Base-by-base conservation (phyloP, 2,329 filamentous ascomycete genomes). In the Talaromyces sp. region DNA sequence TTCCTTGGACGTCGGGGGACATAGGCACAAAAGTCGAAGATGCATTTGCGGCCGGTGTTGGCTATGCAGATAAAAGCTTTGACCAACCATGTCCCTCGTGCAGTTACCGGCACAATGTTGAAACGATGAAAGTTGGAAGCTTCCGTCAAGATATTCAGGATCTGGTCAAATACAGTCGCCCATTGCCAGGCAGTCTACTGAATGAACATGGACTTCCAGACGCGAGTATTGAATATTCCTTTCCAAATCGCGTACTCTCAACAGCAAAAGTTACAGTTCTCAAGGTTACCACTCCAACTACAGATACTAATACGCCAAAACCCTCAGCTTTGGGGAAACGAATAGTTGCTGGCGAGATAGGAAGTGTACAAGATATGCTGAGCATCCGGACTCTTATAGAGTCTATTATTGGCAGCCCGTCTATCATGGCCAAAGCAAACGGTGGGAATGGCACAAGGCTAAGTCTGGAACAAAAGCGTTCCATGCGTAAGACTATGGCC, bases 141-240 rank as follows among this genome's bases (percentile, higher is more conserved):
- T 90, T 91, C 66, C 75, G 78, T 54, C 73, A 70, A 14, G 88
- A 91, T 66, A 72, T 82, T 6, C 69, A 78, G 24, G 67, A 68
- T 0, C 77, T 90, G 0, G 65, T 84, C 3, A 62, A 72, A 3
- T 65, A 78, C 3, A 66, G 77, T 14, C 69, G 75, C 1, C 85
- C 88, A 0, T 84, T 93, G 78, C 86, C 87, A 0, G 89, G 89
- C 1, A 91, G 89, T 0, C 70, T 91, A 3, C 77, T 91, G 7
- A 78, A 84, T 9, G 69, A 80, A 0, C 70, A 74, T 1, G 89
- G 88, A 0, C 71, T 77, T 17, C 83, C 86, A 26, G 38, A 43
- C 8, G 38, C 3, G 38, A 43, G 38, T 19, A 43, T 43, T 19
- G 38, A 43, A n/a, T 43, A n/a, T 31, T 26, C 50, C 9, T 53